These are phyloP conservation scores for Intubia oerlemansii DNA, from an alignment of 2,329 filamentous ascomycete genomes.

Conservation along the genomic window DNA sequence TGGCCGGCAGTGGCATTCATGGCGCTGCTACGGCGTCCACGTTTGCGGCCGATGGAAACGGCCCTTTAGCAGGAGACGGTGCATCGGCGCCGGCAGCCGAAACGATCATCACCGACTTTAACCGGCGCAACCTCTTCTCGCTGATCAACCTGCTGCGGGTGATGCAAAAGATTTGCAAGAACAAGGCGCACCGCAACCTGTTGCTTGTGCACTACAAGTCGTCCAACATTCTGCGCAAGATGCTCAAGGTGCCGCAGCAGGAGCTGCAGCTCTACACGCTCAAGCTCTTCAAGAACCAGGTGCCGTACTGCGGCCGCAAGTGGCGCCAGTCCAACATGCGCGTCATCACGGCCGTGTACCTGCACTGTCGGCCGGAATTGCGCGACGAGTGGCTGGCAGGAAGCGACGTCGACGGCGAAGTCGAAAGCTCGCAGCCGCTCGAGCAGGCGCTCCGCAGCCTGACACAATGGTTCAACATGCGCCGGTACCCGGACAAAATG, in stretches of 20 bases:
- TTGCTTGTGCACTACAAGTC: conserved; percentile 92
- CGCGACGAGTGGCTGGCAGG: conserved; percentile 90
- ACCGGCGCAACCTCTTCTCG: conserved; percentile 85
- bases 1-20: too few species aligned
- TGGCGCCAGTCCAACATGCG: conserved; percentile 98
- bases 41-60: not conserved
- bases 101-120: conserved; percentile 58
- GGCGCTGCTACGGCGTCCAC: not conserved
- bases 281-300: conserved; percentile 96
- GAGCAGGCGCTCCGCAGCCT: conserved; percentile 78
- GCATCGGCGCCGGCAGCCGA: too few species aligned
- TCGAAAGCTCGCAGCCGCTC: conserved; percentile 77
- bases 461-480: conserved; percentile 87
- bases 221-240: conserved; percentile 76
- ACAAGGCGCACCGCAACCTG: conserved; percentile 85
- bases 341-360: conserved; percentile 89
- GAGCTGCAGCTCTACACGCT: conserved; percentile 81
- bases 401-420: conserved; percentile 77
- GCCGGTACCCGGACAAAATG: conserved; percentile 63
- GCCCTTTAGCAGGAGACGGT: too few species aligned
- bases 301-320: conserved; percentile 93
- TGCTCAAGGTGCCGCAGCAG: conserved; percentile 74
- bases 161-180: conserved; percentile 92
- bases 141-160: conserved; percentile 88
- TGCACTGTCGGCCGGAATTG: conserved; percentile 81